Evolutionary conservation across 1,284 basidiomycete genomes (phyloP).

Genomic region (Tilletia caries): DNA sequence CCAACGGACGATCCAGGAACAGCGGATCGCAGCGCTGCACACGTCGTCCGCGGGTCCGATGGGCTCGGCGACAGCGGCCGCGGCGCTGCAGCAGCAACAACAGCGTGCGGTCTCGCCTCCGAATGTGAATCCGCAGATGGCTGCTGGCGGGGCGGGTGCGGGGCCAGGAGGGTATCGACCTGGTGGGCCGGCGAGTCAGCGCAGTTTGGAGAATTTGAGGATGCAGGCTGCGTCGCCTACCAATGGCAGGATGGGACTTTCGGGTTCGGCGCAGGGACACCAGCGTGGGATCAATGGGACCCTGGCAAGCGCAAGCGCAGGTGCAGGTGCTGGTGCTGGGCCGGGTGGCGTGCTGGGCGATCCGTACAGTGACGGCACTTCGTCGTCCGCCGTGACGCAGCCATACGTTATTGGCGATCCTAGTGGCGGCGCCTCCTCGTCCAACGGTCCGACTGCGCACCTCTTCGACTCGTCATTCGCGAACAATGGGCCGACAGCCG

Average conservation of each 20-base stretch:
- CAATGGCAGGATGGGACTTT: background rate
- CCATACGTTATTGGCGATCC: background rate
- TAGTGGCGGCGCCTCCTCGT: background rate
- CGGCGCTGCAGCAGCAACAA: constrained; percentile 7
- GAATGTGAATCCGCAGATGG: background rate
- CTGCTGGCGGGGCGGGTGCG: background rate
- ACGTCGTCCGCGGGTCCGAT: background rate
- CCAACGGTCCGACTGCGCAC: background rate
- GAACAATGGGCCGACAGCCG: background rate
- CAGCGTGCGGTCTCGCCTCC: constrained; percentile 9
- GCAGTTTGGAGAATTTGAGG: constrained; percentile 7
- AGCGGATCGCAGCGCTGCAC: constrained; percentile 6
- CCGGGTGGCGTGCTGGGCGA: background rate
- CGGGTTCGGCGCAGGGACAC: no score
- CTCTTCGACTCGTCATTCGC: background rate
- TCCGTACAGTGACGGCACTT: background rate
- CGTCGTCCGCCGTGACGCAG: background rate
- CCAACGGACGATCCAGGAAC: constrained; percentile 11
- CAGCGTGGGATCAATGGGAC: constrained; percentile 4
- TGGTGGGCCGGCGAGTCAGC: constrained; percentile 6
- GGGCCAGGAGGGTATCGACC: background rate
- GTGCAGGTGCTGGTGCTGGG: background rate
- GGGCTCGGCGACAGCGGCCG: background rate
- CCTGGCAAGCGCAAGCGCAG: no score
- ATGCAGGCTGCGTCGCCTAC: constrained; percentile 1